Evolutionary conservation across 2,329 filamentous ascomycete species (phyloP), one percentile per base, ranked within the genome.

Genomic region (Annulohypoxylon truncatum): DNA sequence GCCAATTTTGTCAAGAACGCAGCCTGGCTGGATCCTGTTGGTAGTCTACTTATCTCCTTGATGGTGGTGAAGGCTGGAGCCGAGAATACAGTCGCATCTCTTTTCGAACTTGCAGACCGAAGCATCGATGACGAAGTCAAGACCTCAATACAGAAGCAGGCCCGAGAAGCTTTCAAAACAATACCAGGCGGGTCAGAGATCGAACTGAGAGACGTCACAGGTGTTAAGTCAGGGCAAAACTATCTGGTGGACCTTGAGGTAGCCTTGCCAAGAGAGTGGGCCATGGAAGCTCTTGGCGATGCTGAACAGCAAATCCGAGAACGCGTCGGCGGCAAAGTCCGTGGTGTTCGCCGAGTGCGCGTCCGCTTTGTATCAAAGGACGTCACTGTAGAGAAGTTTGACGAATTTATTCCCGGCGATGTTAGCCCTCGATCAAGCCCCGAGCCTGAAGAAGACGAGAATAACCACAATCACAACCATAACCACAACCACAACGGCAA

Each of bases 191-290:
- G 87, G 51, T 81, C 86, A 50, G 81, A 89, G 58, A 85, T 94
- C 7, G 88, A 92, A 74, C 81, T 97, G 47, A 87, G 91, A 46
- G 91, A 92, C 46, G 87, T 98, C 2, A 92, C 93, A 70, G 96
- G 96, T 58, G 87, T 97, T 80, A 99, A 99, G 81, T 96, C 93
- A 2, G 96, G 96, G 28, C 96, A 97, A 79, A 99, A 97, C 81
- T 97, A 96, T 77, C 84, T 98, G 28, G 90, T 98, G 72, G 96
- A 98, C 73, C 79, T 99, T 6, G 94, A 97, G 78, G 81, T 98
- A 66, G 91, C 88, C 1, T 92, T 96, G 13, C 93, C 95, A 0
- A 86, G 85, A 20, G 82, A 83, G 31, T 97, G 92, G 91, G 91
- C 91, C 0, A 82, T 99, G 4, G 87, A 89, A 56, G 87, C 91